Base-by-base conservation (phyloP, 148 eudicot genomes). In the Chenopodium quinoa region DNA sequence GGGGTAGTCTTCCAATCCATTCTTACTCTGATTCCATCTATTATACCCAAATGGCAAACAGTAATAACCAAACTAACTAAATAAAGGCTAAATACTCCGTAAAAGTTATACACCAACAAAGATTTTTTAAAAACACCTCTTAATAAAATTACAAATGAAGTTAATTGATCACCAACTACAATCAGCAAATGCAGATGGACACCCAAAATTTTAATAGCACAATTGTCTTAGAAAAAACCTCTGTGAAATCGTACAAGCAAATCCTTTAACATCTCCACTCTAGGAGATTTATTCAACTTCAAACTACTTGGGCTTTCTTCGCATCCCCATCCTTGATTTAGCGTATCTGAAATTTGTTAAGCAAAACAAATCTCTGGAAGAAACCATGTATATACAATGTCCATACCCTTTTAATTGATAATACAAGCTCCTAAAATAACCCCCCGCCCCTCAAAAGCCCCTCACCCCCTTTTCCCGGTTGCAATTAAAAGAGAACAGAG, bases 321-420 rank as follows among this genome's bases (percentile, higher is more conserved):
- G 93, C 94, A 85, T 90, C 75, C 98, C 97, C 98, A 95, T 95
- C 75, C 98, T 82, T 70, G 98, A 92, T 84, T 89, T 95, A 19
- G 98, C 98, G 85, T 81, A 95, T 86, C 98, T 93, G 89, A 58
- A 67, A 71, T 77, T 19, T 63, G 75, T 92, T 84, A 93, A 89
- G 93, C 10, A 76, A 78, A 87, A 71, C 77, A 32, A 75, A 66
- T 63, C 63, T 25, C 48, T 20, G 46, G 6, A 44, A n/a, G 20
- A 16, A 37, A 37, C 44, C 44, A 37, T 37, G 44, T 37, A 37
- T 37, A 37, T 37, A 37, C 44, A 37, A 37, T 37, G 44, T 37
- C 44, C 7, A 37, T 37, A 37, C 44, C 44, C 6, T 37, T 37
- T 37, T 37, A 37, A 37, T 37, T 37, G 6, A 37, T 37, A 37